Evolutionary conservation across 202 grass and related monocot genomes (phyloP), one percentile per base, ranked within the genome.

Genomic region (Panicum virgatum): DNA sequence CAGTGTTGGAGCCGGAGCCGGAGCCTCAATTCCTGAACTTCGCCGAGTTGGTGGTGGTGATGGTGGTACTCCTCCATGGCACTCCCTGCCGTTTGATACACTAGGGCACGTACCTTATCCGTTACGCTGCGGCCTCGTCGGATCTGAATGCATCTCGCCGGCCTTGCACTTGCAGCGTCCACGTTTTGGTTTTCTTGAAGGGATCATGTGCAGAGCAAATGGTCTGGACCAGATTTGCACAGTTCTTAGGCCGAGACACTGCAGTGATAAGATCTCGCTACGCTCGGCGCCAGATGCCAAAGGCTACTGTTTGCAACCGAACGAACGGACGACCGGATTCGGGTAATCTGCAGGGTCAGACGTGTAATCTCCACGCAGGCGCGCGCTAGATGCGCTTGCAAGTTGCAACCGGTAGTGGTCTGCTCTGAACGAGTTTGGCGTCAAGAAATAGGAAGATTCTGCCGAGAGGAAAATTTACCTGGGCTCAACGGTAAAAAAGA

Each of bases 141-240:
- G 62, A 79, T 79, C 61, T 37, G 62, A 79, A 26, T 79, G 76
- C 53, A 25, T 66, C 45, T 38, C 7, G 29, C 54, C 22, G 22
- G 9, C n/a, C 22, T 22, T 54, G 22, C 22, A 2, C 19, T 2
- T 14, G 23, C 56, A 69, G 66, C 13, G 12, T 3, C 1, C 38
- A 20, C 56, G 57, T 22, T 52, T 36, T 32, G 46, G 27, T 34
- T 3, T 11, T 27, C 12, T 27, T n/a, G 40, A 16, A 18, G 42
- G 22, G 34, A 8, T 58, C 54, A 58, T 58, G 54, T 58, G 22
- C 53, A 23, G 25, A 23, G n/a, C 54, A 58, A 58, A 58, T 13
- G 56, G 56, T 1, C 5, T 19, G 38, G 52, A 71, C 66, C 79
- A 50, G 42, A 11, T 62, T 23, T 72, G 67, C 48, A 38, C 53